Conservation (phyloP, 192 early-diverging fungal species). For the Coemansia sp. region DNA sequence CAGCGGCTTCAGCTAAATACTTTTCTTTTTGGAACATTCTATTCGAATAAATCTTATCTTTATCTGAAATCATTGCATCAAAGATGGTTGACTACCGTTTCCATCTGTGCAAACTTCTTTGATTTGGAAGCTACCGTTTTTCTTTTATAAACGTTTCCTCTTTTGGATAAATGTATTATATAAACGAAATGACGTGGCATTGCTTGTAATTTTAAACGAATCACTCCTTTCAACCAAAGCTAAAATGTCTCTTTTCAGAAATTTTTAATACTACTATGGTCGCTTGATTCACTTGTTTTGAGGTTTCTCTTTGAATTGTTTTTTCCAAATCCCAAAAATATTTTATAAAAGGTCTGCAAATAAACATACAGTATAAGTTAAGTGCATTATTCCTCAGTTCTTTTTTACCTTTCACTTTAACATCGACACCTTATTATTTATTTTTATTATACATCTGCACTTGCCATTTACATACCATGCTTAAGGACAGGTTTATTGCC, state of each 20-base stretch:
- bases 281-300: too few relatives aligned
- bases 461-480: neutral
- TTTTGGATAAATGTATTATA: neutral
- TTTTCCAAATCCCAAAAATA: neutral
- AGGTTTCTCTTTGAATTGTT: too few relatives aligned
- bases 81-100: too few relatives aligned
- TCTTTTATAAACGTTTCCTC: neutral
- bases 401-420: neutral
- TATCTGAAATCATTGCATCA: too few relatives aligned
- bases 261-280: too few relatives aligned
- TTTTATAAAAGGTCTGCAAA: neutral
- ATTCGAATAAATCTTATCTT: neutral
- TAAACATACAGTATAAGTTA: too few relatives aligned
- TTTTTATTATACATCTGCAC: neutral
- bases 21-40: neutral
- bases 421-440: neutral
- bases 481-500: neutral
- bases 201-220: too few relatives aligned
- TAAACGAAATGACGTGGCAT: neutral
- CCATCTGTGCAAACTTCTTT: neutral
- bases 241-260: too few relatives aligned
- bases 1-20: neutral
- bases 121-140: neutral
- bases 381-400: neutral
- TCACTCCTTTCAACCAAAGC: neutral